Conservation (phyloP, 1,284 basidiomycete species). For the Ganoderma resinaceum region DNA sequence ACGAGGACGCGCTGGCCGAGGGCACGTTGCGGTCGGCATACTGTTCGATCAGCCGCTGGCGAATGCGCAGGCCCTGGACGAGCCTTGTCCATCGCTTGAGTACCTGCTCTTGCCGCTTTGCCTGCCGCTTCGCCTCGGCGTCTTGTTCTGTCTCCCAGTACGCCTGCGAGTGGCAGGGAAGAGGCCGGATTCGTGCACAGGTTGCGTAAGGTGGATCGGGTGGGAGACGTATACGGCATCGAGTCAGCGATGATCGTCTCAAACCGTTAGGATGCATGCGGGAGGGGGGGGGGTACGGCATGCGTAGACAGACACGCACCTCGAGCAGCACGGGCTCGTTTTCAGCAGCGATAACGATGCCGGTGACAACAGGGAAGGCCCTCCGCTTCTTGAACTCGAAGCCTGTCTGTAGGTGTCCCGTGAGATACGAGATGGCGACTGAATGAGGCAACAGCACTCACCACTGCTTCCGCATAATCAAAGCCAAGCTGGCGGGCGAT, state of each 20-base stretch:
- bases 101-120: conserved; percentile 81
- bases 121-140: conserved; percentile 78
- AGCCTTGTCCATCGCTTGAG: conserved; percentile 91
- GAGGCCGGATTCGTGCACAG: not conserved
- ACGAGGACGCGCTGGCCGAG: conserved; percentile 13
- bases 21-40: conserved; percentile 60
- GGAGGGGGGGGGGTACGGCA: not conserved
- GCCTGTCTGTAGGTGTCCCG: conserved; percentile 63
- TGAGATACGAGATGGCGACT: conserved; percentile 19
- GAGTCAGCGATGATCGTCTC: conserved; percentile 5
- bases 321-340: conserved; percentile 82
- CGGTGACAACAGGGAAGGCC: conserved; percentile 86
- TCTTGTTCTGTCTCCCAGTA: conserved; percentile 85
- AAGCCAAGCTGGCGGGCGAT: conserved; percentile 88
- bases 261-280: not conserved
- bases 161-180: conserved; percentile 55
- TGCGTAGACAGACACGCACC: conserved; percentile 46
- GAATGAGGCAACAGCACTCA: conserved; percentile 45
- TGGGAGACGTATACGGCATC: not conserved
- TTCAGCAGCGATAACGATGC: conserved; percentile 88
- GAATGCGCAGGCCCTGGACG: conserved; percentile 87
- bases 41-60: conserved; percentile 82
- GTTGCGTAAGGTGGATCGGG: not conserved
- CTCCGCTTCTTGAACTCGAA: conserved; percentile 96
- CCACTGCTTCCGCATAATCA: conserved; percentile 93